Evolutionary conservation across 1,284 basidiomycete genomes (phyloP).

Genomic region (Austroboletus rostrupii): DNA sequence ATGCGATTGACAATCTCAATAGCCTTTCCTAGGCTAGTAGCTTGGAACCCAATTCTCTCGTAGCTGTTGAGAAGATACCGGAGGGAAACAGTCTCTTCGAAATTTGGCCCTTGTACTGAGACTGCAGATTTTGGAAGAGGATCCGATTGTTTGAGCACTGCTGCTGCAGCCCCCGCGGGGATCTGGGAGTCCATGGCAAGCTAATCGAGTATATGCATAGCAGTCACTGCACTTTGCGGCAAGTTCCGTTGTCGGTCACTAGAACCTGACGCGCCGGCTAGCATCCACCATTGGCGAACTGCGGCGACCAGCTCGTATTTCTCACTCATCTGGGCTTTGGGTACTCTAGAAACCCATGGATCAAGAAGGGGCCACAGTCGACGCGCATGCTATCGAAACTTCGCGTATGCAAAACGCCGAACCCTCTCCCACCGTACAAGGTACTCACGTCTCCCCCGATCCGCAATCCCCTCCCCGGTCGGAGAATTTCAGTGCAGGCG

Average conservation of each 20-base stretch:
- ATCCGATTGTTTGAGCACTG: constrained; percentile 76
- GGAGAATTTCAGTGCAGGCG: constrained; percentile 1
- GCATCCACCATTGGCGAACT: background rate
- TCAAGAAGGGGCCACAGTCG: constrained; percentile 9
- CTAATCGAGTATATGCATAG: background rate
- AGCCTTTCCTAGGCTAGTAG: constrained; percentile 84
- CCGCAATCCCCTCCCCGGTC: constrained; percentile 2
- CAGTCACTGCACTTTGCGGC: constrained; percentile 11
- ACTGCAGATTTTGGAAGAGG: constrained; percentile 70
- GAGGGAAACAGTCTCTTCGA: constrained; percentile 70
- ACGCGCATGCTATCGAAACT: constrained; percentile 5
- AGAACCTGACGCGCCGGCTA: background rate
- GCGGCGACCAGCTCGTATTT: background rate
- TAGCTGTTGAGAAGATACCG: constrained; percentile 76
- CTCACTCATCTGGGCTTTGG: background rate
- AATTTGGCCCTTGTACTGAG: constrained; percentile 84
- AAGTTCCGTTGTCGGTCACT: constrained; percentile 22
- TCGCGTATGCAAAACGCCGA: constrained; percentile 4
- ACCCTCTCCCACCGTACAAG: constrained; percentile 7
- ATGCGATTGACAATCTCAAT: constrained; percentile 89
- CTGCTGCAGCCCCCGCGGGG: constrained; percentile 62
- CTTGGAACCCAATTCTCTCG: constrained; percentile 93
- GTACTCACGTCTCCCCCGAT: constrained; percentile 4
- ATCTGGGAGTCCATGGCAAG: constrained; percentile 31
- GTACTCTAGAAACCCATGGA: constrained; percentile 12